Evolutionary conservation across 108 stramenopile species (phyloP), one percentile per base, ranked within the genome.

Genomic region (Skeletonema marinoi): DNA sequence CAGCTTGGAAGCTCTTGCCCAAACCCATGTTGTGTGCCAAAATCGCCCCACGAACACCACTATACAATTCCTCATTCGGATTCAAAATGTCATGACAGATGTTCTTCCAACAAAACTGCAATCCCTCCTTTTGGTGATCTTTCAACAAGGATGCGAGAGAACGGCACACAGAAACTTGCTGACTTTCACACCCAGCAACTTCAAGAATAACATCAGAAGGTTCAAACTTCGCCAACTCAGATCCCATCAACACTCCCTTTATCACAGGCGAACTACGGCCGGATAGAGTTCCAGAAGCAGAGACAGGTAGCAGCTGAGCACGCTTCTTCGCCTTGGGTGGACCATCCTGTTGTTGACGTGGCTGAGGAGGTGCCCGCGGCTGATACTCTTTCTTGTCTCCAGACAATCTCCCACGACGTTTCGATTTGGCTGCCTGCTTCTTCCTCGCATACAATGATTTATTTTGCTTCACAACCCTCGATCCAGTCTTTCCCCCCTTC

Each of bases 1-100:
- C 66, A 5, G 66, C 66, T 29, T 65, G 73, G 16, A 64, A 60
- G 12, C 16, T 65, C 74, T 76, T 70, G 60, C 86, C 84, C 33
- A 86, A 38, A 17, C 87, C 92, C 90, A 91, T 93, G 19, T 85
- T 87, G 68, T 93, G 92, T 14, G 92, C 93, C 3, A 93, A 73
- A 54, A 93, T 89, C 39, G 85, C 87, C 14, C 92, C 92, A n/a
- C 85, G 86, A 50, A 85, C 65, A 1, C 74, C 70, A 8, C 19
- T 60, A 50, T 42, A 42, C 12, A 35, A 70, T 38, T 65, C 60
- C n/a, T 17, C 67, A 48, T 60, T 11, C 4, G 32, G 17, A 44
- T 63, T 69, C 36, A 76, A 50, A 29, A 91, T 65, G 70, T 91
- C 81, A n/a, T 62, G 66, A 71, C 88, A 93, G 11, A 89, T 32